Percentiles rank a stretch among this genome's conserved stretches.
These are phyloP conservation scores for Solanum hybrid DNA, from an alignment of 305 asterid species.

Conservation along the genomic window DNA sequence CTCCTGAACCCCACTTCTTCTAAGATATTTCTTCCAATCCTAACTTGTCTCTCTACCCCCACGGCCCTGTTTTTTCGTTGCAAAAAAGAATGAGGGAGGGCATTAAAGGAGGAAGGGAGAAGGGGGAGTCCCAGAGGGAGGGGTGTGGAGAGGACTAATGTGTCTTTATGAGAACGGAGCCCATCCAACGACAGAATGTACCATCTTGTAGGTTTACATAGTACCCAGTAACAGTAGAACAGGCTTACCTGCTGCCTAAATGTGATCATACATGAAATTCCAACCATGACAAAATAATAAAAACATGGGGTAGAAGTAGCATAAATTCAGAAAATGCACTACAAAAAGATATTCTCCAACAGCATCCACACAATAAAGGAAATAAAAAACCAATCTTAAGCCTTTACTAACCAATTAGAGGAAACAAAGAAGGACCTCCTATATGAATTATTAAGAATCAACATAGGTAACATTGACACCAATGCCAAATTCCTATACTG, in stretches of 20 bases:
- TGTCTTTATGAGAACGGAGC: not conserved
- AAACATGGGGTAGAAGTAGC: not conserved
- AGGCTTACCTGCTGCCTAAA: not conserved
- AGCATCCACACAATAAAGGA: not conserved
- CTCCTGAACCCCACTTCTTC: not conserved
- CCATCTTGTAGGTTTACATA: not conserved
- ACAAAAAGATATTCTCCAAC: not conserved
- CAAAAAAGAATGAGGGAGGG: not conserved
- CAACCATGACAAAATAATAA: not conserved
- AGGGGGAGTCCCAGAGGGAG: not conserved
- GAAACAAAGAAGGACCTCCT: not conserved
- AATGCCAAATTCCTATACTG: not conserved
- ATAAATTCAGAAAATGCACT: not conserved
- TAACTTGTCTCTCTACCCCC: not conserved
- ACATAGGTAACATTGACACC: not conserved
- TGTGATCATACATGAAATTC: not conserved
- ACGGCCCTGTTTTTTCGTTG: not conserved
- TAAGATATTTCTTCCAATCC: not conserved
- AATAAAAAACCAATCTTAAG: not conserved
- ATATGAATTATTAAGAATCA: not conserved
- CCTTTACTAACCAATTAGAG: not conserved
- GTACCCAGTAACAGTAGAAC: not conserved
- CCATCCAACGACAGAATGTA: not conserved
- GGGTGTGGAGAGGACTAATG: not conserved
- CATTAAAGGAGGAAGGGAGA: not conserved